Conservation (phyloP, 2,329 filamentous ascomycete species). For the Fusarium chuoi region DNA sequence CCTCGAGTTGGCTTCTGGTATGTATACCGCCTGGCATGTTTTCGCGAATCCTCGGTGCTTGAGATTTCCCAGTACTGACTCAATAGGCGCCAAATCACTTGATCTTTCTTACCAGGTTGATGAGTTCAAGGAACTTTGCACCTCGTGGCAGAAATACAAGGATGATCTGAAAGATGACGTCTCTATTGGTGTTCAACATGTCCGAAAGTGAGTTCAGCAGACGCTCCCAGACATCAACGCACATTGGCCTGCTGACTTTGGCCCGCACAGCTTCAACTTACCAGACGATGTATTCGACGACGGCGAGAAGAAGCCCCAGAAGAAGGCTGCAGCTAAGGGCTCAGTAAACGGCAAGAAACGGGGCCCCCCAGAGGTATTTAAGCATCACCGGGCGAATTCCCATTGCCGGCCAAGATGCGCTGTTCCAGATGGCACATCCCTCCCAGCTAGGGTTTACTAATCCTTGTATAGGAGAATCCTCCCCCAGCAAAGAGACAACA, state of each 20-base stretch:
- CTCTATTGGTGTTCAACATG: slow-evolving; percentile 82
- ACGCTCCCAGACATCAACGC: neutral
- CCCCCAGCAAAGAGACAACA: slow-evolving; percentile 56
- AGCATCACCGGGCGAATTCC: slow-evolving; percentile 29
- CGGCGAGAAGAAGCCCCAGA: slow-evolving; percentile 78
- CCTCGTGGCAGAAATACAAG: slow-evolving; percentile 78
- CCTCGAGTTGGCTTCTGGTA: slow-evolving; percentile 80
- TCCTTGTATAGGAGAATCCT: slow-evolving; percentile 48
- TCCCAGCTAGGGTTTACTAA: slow-evolving; percentile 41
- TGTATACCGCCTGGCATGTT: slow-evolving; percentile 44
- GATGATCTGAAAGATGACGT: slow-evolving; percentile 69
- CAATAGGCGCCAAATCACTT: slow-evolving; percentile 72
- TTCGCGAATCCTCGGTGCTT: neutral
- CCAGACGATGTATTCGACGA: slow-evolving; percentile 89
- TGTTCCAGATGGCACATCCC: slow-evolving; percentile 2
- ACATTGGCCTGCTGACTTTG: slow-evolving; percentile 17
- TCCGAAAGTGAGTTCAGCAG: slow-evolving; percentile 76
- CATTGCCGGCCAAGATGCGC: slow-evolving; percentile 22
- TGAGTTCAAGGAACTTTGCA: slow-evolving; percentile 87
- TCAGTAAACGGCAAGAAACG: slow-evolving; percentile 59
- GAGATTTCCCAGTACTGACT: slow-evolving; percentile 45
- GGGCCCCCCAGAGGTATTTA: slow-evolving; percentile 58
- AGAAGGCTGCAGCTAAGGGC: slow-evolving; percentile 59
- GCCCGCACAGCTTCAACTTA: slow-evolving; percentile 76
- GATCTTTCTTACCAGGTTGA: slow-evolving; percentile 85